Base-by-base conservation (phyloP, 768 basidiomycete genomes). In the Serendipita vermifera region DNA sequence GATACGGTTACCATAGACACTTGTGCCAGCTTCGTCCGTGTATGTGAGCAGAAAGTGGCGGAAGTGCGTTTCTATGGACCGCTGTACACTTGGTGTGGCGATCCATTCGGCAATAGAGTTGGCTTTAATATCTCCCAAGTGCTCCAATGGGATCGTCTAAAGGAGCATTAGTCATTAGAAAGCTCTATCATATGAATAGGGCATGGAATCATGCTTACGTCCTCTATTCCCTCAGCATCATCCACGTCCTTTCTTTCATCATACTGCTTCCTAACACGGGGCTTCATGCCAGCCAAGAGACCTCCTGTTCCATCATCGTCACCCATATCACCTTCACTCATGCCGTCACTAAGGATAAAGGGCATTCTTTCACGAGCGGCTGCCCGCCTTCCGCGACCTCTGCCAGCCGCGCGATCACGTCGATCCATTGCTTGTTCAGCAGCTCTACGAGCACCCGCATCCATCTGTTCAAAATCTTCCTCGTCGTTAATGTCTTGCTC, bases 41-140 rank as follows among this genome's bases (percentile, higher is more conserved):
- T 92, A 93, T 9, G 90, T 94, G 80, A 93, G 87, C 56, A 99
- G 73, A 71, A 99, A 99, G 62, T 90, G 82, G 41, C 87, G 80
- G 76, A 99, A 98, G 68, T 97, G 89, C 60, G 84, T 81, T 62
- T 87, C 78, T 60, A 99, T 91, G 0, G 93, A 85, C 55, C 87
- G 78, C 62, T 86, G 81, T 61, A 98, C 94, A 38, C 87, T 81
- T 57, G 93, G 90, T 57, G 85, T 84, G 15, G 89, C 85, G 63
- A 98, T 93, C 96, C 96, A 99, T 69, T 98, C 96, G 22, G 87
- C 85, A 57, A 99, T 91, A 11, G 89, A 92, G 65, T 93, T 90
- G 35, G 93, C 90, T 66, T 98, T 97, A 73, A 99, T 92, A 65
- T 99, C 96, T 59, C 89, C 88, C 7, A 99, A 75, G 72, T 99